These are phyloP conservation scores for Coelastrella sp. DNA, from an alignment of 139 green algal genomes.

Conservation along the genomic window DNA sequence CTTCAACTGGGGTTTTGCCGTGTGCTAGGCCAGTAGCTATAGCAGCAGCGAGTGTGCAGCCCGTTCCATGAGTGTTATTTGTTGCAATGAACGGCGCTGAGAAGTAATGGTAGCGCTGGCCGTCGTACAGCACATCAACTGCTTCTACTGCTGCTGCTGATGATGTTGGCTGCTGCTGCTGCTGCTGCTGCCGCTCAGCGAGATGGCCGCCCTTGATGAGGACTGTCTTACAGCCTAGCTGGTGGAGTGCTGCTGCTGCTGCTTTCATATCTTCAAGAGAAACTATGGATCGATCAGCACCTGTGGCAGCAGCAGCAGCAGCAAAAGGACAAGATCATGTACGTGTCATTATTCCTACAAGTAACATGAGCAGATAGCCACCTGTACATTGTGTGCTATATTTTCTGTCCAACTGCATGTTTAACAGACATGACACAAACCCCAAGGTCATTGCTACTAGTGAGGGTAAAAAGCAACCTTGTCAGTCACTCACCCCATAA, in stretches of 20 bases:
- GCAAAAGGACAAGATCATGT: background rate
- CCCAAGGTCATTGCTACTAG: too few species aligned
- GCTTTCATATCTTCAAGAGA: conserved; percentile 71
- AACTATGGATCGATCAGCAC: conserved; percentile 52
- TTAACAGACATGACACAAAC: too few species aligned
- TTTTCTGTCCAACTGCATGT: too few species aligned
- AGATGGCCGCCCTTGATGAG: conserved; percentile 96
- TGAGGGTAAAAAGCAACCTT: too few species aligned
- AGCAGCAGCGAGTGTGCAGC: conserved; percentile 91
- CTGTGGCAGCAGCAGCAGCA: conserved; percentile 41
- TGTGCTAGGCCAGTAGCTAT: conserved; percentile 92
- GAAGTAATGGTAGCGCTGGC: conserved; percentile 65
- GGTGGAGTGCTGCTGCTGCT: conserved; percentile 75
- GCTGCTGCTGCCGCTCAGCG: conserved; percentile 41
- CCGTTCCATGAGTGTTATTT: conserved; percentile 93
- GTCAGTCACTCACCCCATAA: conserved; percentile 81
- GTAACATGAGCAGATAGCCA: too few species aligned
- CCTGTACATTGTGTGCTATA: too few species aligned
- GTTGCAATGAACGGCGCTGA: conserved; percentile 65
- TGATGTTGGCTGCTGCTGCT: background rate
- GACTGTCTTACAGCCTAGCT: conserved; percentile 71
- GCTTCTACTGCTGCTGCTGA: conserved; percentile 12
- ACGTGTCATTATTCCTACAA: too few species aligned
- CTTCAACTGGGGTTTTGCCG: conserved; percentile 64
- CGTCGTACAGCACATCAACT: conserved; percentile 92